Evolutionary conservation across 805 yeast species (phyloP).

Genomic region (Saturnispora dispora): DNA sequence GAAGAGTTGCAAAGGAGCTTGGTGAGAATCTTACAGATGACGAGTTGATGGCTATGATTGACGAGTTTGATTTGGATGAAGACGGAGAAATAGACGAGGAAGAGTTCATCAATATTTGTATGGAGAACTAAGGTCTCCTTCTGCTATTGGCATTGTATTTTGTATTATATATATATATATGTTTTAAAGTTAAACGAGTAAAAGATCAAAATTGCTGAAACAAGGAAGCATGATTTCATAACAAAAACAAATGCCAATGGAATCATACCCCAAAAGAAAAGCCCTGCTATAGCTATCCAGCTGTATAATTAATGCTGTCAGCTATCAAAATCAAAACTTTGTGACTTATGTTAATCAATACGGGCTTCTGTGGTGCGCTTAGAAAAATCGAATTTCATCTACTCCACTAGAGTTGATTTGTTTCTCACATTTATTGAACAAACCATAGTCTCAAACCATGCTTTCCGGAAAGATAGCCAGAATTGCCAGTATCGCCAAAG

Average conservation of each 20-base stretch:
- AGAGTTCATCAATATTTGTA: constrained; percentile 83
- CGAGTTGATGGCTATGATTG: constrained; percentile 93
- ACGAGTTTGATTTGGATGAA: constrained; percentile 91
- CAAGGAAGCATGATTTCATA: neutral
- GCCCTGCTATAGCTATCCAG: neutral
- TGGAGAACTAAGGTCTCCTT: constrained; percentile 41
- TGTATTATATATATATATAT: neutral
- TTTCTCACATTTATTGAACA: neutral
- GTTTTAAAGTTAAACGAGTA: neutral
- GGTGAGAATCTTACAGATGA: constrained; percentile 91
- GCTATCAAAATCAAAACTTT: neutral
- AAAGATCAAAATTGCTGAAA: neutral
- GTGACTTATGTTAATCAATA: neutral
- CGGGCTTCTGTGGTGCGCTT: constrained; percentile 6
- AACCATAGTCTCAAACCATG: neutral
- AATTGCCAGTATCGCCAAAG: neutral
- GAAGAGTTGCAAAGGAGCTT: constrained; percentile 84
- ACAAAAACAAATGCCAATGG: neutral
- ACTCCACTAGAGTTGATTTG: neutral
- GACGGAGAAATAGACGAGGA: constrained; percentile 92
- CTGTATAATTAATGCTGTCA: neutral
- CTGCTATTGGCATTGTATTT: neutral
- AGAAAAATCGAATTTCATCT: neutral
- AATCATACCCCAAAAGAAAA: too few relatives aligned
- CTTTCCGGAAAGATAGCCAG: neutral